Base-by-base conservation (phyloP, 192 early-diverging fungal genomes). In the Entomortierella chlamydospora region DNA sequence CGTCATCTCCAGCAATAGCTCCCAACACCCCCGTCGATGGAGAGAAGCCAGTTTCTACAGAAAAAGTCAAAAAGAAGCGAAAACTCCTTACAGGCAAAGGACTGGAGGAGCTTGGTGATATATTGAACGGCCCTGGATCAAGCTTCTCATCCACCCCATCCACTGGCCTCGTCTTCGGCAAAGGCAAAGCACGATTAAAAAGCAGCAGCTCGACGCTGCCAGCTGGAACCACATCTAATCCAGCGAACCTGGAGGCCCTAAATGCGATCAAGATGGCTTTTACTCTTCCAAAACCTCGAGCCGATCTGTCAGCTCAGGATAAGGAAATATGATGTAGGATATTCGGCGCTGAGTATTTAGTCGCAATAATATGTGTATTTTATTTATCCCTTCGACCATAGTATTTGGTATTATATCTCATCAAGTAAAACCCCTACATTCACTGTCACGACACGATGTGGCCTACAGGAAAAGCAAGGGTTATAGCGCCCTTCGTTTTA, bases 241-340 rank as follows among this genome's bases (percentile, higher is more conserved):
- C 49, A 7, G 60, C 73, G 5, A 62, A 62, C n/a, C 41, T 68
- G 30, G 65, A 77, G 25, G 66, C 73, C 2, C 59, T 77, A 8
- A 61, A 77, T 47, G 73, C 73, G 1, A 77, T 77, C 65, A 77
- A 77, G 54, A 68, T 68, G 64, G 64, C 64, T 7, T 77, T 77
- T 34, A 23, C 53, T 15, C 59, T 77, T 13, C 73, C 73, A 1
- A 77, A 77, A 39, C 34, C 73, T 4, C 57, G 66, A 28, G 68
- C 52, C 30, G 6, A 18, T 7, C 59, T 60, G 2, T 61, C 73
- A n/a, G 25, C 45, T 39, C 23, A 25, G 2, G 60, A 71, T 42
- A 47, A 8, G 11, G 55, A 68, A 28, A 33, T 28, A 8, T 68
- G 33, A 23, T 49, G 4, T 47, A 20, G 45, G 23, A 37, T 37